phyloP scores from a whole-genome alignment of 192 early-diverging fungal genomes.

The Coemansia asiatica region DNA sequence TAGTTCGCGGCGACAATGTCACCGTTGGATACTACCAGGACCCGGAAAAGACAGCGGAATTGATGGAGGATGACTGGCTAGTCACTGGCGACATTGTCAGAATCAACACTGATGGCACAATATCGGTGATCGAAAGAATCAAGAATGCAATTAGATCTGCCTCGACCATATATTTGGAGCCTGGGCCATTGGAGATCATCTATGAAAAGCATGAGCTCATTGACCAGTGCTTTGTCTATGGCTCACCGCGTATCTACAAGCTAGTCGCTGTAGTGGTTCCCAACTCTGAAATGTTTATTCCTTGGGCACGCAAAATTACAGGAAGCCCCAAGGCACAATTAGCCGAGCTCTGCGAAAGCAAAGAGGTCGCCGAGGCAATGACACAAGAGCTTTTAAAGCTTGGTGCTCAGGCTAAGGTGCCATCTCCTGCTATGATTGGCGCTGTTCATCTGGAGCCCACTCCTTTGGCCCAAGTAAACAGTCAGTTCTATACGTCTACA shows the following conservation, averaged over 20 bases:
- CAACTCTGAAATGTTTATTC: conserved; percentile 56
- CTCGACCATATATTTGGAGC: conserved; percentile 83
- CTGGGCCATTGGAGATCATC: conserved; percentile 79
- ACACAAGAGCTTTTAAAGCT: not conserved
- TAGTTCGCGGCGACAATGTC: conserved; percentile 73
- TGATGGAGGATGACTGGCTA: conserved; percentile 75
- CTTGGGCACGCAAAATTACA: conserved; percentile 28
- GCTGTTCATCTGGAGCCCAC: not conserved
- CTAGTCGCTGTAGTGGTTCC: conserved; percentile 60
- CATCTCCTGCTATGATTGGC: not conserved
- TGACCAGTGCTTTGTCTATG: conserved; percentile 58
- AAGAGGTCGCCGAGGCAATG: not conserved
- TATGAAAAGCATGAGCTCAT: conserved; percentile 47
- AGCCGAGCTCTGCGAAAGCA: not conserved
- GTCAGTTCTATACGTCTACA: not conserved
- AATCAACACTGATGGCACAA: conserved; percentile 61
- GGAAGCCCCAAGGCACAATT: not conserved
- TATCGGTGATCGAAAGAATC: conserved; percentile 72
- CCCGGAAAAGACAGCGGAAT: conserved; percentile 67
- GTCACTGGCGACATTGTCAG: conserved; percentile 77
- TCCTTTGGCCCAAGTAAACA: not conserved
- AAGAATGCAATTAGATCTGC: conserved; percentile 76
- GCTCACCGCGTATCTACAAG: conserved; percentile 51
- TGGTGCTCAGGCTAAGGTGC: not conserved
- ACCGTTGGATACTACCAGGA: conserved; percentile 83